Conservation (phyloP, 2,329 filamentous ascomycete species). For the Cladosporium colombiae region DNA sequence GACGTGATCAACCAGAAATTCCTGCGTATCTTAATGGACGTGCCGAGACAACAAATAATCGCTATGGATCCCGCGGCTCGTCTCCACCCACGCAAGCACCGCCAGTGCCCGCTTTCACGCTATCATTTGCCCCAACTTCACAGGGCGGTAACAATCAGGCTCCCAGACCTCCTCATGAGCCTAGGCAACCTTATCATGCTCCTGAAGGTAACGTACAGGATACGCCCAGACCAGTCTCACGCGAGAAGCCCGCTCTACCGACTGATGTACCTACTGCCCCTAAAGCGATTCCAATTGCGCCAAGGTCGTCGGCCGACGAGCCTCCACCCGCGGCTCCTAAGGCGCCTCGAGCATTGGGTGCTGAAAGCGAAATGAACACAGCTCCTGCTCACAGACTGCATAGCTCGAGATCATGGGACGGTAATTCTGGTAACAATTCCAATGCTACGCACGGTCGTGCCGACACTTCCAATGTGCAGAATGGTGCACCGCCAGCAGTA, state of each 20-base stretch:
- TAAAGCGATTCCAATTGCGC: conserved; percentile 44
- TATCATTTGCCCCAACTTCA: conserved; percentile 36
- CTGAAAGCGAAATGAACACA: conserved; percentile 27
- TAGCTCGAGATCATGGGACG: conserved; percentile 34
- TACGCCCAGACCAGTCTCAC: conserved; percentile 4
- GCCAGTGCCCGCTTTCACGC: conserved; percentile 55
- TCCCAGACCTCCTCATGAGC: conserved; percentile 30
- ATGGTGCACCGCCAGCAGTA: conserved; percentile 19
- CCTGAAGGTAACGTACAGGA: conserved; percentile 17
- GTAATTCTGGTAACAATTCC: conserved; percentile 27
- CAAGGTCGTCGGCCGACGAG: conserved; percentile 30
- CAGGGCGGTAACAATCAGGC: conserved; percentile 29
- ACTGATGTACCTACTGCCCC: conserved; percentile 37
- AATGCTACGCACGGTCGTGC: conserved; percentile 31
- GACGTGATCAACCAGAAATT: conserved; percentile 37
- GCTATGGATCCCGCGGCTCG: conserved; percentile 48
- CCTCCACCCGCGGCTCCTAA: conserved; percentile 35
- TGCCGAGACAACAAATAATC: conserved; percentile 48
- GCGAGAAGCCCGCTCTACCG: conserved; percentile 9
- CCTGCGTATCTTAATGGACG: conserved; percentile 48
- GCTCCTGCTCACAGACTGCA: conserved; percentile 32
- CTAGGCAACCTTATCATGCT: conserved; percentile 14
- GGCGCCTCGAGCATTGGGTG: conserved; percentile 34
- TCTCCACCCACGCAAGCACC: conserved; percentile 57
- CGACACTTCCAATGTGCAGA: conserved; percentile 12